Conservation (phyloP, 2,329 filamentous ascomycete genomes). For the Cercospora nicotianae region DNA sequence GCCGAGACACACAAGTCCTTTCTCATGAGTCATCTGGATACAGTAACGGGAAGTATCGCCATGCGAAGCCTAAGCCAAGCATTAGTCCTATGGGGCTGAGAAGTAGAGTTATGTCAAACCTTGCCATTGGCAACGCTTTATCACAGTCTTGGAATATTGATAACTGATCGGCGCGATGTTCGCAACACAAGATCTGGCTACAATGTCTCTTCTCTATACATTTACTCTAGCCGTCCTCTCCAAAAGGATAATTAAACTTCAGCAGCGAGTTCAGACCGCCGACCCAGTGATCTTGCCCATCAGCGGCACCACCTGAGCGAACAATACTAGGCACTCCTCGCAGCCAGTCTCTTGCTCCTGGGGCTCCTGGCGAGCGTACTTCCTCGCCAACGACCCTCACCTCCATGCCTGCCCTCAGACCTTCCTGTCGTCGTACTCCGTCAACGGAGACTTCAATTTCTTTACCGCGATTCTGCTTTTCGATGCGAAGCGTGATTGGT, state of each 20-base stretch:
- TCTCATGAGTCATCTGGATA: neutral
- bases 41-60: neutral
- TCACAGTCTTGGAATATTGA: neutral
- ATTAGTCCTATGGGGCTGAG: neutral
- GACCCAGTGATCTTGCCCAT: slow-evolving; percentile 87
- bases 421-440: slow-evolving; percentile 46
- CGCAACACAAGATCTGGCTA: neutral
- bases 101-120: neutral
- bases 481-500: slow-evolving; percentile 77
- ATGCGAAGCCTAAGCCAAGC: neutral
- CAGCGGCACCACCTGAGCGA: slow-evolving; percentile 53
- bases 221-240: slow-evolving; percentile 52
- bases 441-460: slow-evolving; percentile 55
- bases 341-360: slow-evolving; percentile 52
- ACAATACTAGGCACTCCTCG: slow-evolving; percentile 93
- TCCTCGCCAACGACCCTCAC: slow-evolving; percentile 86
- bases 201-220: neutral
- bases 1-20: neutral
- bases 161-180: neutral
- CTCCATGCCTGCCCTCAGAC: slow-evolving; percentile 59
- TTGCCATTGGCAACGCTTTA: neutral
- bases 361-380: slow-evolving; percentile 53
- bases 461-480: slow-evolving; percentile 56
- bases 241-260: slow-evolving; percentile 98
- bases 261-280: slow-evolving; percentile 87